A percentile compares a stretch with the other conserved stretches of the same genome.
phyloP scores from a whole-genome alignment of 2,329 filamentous ascomycete genomes.

The Epichloe baconii region DNA sequence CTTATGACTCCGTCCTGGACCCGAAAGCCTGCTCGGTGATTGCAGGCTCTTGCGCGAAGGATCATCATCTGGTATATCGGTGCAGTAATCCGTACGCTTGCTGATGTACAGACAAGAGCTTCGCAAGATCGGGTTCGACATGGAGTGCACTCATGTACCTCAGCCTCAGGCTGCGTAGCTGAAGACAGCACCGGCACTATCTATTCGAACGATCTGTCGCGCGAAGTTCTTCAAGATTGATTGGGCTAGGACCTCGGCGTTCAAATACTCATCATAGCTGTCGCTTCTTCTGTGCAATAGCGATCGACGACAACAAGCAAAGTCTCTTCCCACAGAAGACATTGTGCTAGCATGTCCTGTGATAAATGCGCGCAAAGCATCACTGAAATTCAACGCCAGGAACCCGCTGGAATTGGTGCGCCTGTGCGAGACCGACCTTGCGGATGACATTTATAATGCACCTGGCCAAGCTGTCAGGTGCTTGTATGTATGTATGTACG shows the following conservation, averaged over 20 bases:
- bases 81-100: too few species aligned
- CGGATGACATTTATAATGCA: neutral
- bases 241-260: neutral
- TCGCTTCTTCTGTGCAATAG: neutral
- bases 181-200: too few species aligned
- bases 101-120: too few species aligned
- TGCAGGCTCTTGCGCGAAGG: neutral
- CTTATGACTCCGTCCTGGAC: neutral
- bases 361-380: neutral
- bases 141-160: too few species aligned
- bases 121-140: too few species aligned
- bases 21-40: neutral
- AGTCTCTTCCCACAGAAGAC: too few species aligned
- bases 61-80: too few species aligned
- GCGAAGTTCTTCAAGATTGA: neutral
- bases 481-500: neutral
- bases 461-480: constrained; percentile 1
- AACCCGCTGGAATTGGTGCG: neutral
- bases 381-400: neutral
- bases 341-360: neutral
- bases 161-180: too few species aligned
- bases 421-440: neutral
- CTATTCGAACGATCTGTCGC: too few species aligned
- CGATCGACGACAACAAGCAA: neutral
- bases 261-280: neutral